A percentile compares a stretch with the other conserved stretches of the same genome.
Evolutionary conservation across 306 rosid genomes (phyloP).

Genomic region (Castanea crenata): DNA sequence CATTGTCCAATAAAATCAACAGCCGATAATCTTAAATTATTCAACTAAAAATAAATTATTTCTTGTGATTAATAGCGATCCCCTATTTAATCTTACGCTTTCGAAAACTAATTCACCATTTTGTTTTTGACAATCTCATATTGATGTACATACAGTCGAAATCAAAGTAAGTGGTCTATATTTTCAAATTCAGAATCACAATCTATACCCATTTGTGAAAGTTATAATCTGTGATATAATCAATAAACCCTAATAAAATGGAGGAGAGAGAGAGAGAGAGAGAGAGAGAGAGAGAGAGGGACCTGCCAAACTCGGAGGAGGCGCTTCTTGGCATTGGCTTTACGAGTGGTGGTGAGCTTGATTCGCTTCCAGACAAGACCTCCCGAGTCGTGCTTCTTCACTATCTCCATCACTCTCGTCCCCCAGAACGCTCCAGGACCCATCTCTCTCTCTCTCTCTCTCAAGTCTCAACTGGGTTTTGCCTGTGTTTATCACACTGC

Average conservation of each 20-base stretch:
- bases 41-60: neutral
- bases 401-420: slow-evolving; percentile 76
- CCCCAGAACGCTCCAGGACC: slow-evolving; percentile 79
- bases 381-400: slow-evolving; percentile 94
- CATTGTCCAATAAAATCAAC: neutral
- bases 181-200: too few relatives aligned
- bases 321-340: slow-evolving; percentile 94
- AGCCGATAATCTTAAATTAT: neutral
- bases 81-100: neutral
- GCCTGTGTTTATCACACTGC: too few relatives aligned
- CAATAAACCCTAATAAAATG: slow-evolving; percentile 13
- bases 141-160: too few relatives aligned
- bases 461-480: neutral
- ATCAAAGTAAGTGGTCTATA: too few relatives aligned
- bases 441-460: slow-evolving; percentile 32
- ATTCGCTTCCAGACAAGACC: slow-evolving; percentile 92
- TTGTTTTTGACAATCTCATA: too few relatives aligned
- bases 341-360: slow-evolving; percentile 85
- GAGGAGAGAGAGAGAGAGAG: too few relatives aligned
- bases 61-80: neutral
- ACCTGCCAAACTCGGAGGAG: slow-evolving; percentile 98
- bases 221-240: too few relatives aligned
- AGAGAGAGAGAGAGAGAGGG: neutral
- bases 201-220: too few relatives aligned
- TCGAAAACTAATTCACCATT: too few relatives aligned